A percentile compares a stretch with the other conserved stretches of the same genome.
phyloP scores from a whole-genome alignment of 805 yeast species.

The Yarrowia keelungensis region DNA sequence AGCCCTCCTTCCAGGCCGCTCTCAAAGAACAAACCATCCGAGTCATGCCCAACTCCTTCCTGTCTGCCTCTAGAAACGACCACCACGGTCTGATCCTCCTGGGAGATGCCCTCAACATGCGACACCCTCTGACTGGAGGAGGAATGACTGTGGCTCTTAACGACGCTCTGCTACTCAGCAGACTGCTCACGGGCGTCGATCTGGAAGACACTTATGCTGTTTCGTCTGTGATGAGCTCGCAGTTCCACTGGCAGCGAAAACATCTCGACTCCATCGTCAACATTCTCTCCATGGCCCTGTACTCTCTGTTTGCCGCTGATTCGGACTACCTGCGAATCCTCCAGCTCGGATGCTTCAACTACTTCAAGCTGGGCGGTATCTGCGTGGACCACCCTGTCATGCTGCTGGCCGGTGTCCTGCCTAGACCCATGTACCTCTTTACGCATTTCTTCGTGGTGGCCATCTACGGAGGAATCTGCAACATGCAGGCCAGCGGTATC shows the following conservation, averaged over 20 bases:
- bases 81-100: conserved; percentile 78
- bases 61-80: conserved; percentile 74
- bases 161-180: conserved; percentile 76
- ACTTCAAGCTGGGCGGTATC: conserved; percentile 84
- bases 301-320: conserved; percentile 89
- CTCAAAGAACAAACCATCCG: conserved; percentile 65
- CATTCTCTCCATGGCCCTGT: conserved; percentile 88
- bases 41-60: conserved; percentile 92
- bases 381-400: conserved; percentile 81
- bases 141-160: conserved; percentile 98
- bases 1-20: conserved; percentile 74
- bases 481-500: conserved; percentile 70
- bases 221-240: conserved; percentile 63
- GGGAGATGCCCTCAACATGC: conserved; percentile 96
- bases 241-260: conserved; percentile 82
- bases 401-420: conserved; percentile 80
- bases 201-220: conserved; percentile 53
- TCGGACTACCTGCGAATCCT: conserved; percentile 63
- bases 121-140: conserved; percentile 98
- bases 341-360: conserved; percentile 87
- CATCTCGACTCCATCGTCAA: conserved; percentile 82
- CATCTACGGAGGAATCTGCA: conserved; percentile 75
- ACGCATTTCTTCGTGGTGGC: conserved; percentile 92
- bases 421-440: conserved; percentile 75
- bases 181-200: conserved; percentile 56